A percentile compares a stretch with the other conserved stretches of the same genome.
Conservation (phyloP, 352 stramenopile genomes). For the Globisporangium cederbergense region DNA sequence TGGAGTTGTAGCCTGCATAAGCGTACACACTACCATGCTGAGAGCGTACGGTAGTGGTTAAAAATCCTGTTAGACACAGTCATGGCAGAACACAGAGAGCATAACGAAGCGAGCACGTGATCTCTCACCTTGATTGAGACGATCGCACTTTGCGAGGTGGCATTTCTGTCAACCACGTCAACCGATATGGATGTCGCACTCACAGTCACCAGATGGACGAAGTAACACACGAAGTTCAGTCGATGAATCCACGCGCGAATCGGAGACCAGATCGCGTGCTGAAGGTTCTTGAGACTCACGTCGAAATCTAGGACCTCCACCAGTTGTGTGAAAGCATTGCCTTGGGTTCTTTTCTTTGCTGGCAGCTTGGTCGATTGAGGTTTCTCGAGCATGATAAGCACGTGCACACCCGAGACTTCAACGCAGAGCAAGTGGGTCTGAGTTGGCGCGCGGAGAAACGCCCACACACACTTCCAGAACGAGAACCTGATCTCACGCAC, state of each 20-base stretch:
- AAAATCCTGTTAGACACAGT: slow-evolving; percentile 2
- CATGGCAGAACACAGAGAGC: no score
- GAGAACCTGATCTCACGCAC: slow-evolving; percentile 36
- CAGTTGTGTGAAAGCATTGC: background rate
- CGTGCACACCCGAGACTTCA: slow-evolving; percentile 31
- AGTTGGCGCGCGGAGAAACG: slow-evolving; percentile 44
- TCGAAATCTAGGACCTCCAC: slow-evolving; percentile 22
- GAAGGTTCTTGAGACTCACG: slow-evolving; percentile 27
- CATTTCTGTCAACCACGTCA: slow-evolving; percentile 27
- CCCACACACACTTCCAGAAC: slow-evolving; percentile 50
- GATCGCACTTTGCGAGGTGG: background rate
- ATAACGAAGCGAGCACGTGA: slow-evolving; percentile 5
- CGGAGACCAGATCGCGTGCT: slow-evolving; percentile 35
- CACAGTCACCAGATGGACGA: slow-evolving; percentile 34
- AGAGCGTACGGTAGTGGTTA: background rate
- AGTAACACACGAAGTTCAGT: slow-evolving; percentile 29
- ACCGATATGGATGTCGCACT: slow-evolving; percentile 27
- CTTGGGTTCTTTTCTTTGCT: background rate
- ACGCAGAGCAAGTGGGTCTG: slow-evolving; percentile 41
- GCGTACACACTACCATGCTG: slow-evolving; percentile 32
- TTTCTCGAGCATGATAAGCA: slow-evolving; percentile 24
- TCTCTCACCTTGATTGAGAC: slow-evolving; percentile 13
- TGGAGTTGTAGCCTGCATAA: slow-evolving; percentile 20
- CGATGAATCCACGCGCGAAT: slow-evolving; percentile 39
- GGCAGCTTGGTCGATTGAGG: background rate